phyloP scores from a whole-genome alignment of 176 grass and related monocot genomes.

The Triticum urartu region DNA sequence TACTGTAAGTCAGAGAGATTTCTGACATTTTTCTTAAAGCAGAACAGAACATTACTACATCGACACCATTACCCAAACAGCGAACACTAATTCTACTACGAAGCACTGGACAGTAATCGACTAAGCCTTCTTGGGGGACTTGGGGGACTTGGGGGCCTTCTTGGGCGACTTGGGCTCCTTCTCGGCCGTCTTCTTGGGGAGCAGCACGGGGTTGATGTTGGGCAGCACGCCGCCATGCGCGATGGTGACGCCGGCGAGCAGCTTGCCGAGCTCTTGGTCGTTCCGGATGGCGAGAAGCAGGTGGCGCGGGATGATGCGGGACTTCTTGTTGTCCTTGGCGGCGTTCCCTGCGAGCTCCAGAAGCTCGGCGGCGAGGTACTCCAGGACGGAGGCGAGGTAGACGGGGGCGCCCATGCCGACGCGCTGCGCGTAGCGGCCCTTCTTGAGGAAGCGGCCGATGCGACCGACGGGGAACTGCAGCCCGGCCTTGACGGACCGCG shows the following conservation, averaged over 20 bases:
- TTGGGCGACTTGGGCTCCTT: conserved; percentile 44
- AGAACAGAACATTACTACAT: too few species aligned
- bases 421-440: conserved; percentile 44
- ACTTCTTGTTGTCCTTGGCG: conserved; percentile 63
- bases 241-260: conserved; percentile 54
- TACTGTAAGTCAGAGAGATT: too few species aligned
- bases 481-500: conserved; percentile 46
- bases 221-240: conserved; percentile 50
- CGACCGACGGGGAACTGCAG: conserved; percentile 77
- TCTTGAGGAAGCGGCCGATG: conserved; percentile 68
- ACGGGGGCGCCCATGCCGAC: conserved; percentile 38
- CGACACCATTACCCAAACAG: too few species aligned
- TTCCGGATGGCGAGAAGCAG: conserved; percentile 55
- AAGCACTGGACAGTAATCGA: too few species aligned
- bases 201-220: conserved; percentile 53
- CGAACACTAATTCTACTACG: too few species aligned
- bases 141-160: conserved; percentile 34
- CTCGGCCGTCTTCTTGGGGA: conserved; percentile 55
- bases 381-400: conserved; percentile 38
- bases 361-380: conserved; percentile 45
- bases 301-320: conserved; percentile 49
- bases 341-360: conserved; percentile 60
- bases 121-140: too few species aligned
- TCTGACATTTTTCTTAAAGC: too few species aligned
- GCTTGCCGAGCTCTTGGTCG: conserved; percentile 59